A percentile compares a stretch with the other conserved stretches of the same genome.
These are phyloP conservation scores for Endothia cerciana DNA, from an alignment of 2,329 filamentous ascomycete genomes.

Conservation along the genomic window DNA sequence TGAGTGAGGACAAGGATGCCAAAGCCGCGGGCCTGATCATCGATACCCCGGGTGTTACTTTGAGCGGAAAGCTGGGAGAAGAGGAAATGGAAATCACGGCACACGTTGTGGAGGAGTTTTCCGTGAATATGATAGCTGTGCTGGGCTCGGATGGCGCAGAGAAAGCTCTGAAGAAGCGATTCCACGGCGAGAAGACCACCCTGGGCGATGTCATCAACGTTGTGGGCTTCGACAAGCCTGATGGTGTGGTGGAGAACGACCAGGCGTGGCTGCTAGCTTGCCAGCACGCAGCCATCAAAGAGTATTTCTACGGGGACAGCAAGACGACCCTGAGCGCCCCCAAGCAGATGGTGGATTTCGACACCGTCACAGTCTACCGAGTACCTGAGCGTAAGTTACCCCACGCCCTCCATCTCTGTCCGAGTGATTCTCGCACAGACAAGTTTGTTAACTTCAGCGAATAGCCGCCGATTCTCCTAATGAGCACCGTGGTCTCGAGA, in stretches of 20 bases:
- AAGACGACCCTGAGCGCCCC: slow-evolving; percentile 81
- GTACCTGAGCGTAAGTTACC: slow-evolving; percentile 60
- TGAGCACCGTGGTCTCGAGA: slow-evolving; percentile 56
- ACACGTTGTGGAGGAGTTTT: slow-evolving; percentile 69
- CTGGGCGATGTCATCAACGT: slow-evolving; percentile 73
- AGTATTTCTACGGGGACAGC: slow-evolving; percentile 91
- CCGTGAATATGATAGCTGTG: slow-evolving; percentile 80
- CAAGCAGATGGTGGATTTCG: slow-evolving; percentile 82
- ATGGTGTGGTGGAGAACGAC: slow-evolving; percentile 80
- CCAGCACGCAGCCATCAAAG: slow-evolving; percentile 77
- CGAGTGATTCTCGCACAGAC: no score
- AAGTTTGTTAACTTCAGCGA: slow-evolving; percentile 14
- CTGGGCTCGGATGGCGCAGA: slow-evolving; percentile 79
- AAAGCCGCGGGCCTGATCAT: slow-evolving; percentile 80
- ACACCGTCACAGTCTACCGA: slow-evolving; percentile 73
- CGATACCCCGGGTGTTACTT: slow-evolving; percentile 76
- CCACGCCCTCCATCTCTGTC: slow-evolving; percentile 14
- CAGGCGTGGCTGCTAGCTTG: slow-evolving; percentile 72
- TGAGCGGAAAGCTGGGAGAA: slow-evolving; percentile 54
- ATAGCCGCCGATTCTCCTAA: slow-evolving; percentile 37
- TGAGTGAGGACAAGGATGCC: slow-evolving; percentile 75
- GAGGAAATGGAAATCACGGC: slow-evolving; percentile 75
- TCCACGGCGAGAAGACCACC: slow-evolving; percentile 58
- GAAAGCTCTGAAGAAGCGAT: slow-evolving; percentile 73
- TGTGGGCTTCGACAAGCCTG: slow-evolving; percentile 80